Evolutionary conservation across 2,329 filamentous ascomycete genomes (phyloP).

Genomic region (Talaromyces piceae): DNA sequence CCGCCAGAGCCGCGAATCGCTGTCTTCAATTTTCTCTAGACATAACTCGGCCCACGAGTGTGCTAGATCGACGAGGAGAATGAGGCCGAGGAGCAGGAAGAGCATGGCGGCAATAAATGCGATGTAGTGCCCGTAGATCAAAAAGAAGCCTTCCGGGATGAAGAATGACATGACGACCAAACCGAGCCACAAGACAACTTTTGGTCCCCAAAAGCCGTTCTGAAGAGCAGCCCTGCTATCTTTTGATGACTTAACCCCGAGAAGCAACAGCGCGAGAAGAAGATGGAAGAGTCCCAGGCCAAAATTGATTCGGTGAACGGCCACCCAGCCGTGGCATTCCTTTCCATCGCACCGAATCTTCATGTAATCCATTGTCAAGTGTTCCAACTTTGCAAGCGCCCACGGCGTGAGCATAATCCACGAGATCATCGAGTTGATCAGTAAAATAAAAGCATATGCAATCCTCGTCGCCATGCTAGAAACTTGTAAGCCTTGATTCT

Average conservation of each 20-base stretch:
- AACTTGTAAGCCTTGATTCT: constrained; percentile 16
- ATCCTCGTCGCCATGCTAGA: constrained; percentile 88
- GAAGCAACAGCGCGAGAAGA: constrained; percentile 71
- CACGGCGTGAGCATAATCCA: constrained; percentile 99
- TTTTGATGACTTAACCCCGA: constrained; percentile 81
- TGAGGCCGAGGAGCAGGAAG: constrained; percentile 85
- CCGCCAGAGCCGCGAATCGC: constrained; percentile 78
- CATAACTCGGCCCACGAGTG: constrained; percentile 98
- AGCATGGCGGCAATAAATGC: constrained; percentile 81
- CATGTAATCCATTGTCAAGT: constrained; percentile 90
- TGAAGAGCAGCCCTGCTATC: constrained; percentile 82
- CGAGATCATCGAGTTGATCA: constrained; percentile 92
- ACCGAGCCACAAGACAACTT: constrained; percentile 79
- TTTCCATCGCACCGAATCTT: constrained; percentile 87
- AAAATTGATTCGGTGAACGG: constrained; percentile 96
- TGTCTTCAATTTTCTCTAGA: constrained; percentile 83
- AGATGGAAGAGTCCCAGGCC: constrained; percentile 91
- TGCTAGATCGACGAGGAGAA: constrained; percentile 87
- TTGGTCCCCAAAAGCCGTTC: constrained; percentile 99
- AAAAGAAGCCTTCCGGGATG: constrained; percentile 90
- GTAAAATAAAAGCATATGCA: constrained; percentile 86
- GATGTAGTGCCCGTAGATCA: constrained; percentile 93
- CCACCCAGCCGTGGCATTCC: constrained; percentile 90
- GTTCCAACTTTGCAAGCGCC: constrained; percentile 92
- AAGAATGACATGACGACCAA: constrained; percentile 89